phyloP scores from a whole-genome alignment of 495 filamentous ascomycete genomes.

The Pseudomonodictys pantanalensis region DNA sequence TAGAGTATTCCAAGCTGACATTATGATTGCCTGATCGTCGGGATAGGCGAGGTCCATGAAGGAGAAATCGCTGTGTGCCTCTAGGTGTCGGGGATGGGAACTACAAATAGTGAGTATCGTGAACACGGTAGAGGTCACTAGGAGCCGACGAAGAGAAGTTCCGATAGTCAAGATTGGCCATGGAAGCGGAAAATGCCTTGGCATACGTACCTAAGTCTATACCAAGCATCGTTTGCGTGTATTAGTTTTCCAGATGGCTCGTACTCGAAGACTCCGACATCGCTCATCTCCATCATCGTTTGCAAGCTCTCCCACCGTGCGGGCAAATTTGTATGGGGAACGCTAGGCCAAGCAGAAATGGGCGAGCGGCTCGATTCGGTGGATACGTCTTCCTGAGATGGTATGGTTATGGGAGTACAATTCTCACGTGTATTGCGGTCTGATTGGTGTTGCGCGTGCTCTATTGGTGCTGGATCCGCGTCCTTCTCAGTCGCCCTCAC shows the following conservation, averaged over 20 bases:
- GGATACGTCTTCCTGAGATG: too few species aligned
- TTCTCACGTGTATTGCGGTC: neutral
- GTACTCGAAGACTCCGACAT: constrained; percentile 9
- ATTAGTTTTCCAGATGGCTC: neutral
- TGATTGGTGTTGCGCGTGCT: too few species aligned
- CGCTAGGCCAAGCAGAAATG: too few species aligned
- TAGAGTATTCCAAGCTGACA: constrained; percentile 17
- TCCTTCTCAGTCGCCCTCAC: neutral
- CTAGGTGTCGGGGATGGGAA: neutral
- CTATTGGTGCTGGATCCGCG: too few species aligned
- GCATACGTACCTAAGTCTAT: neutral
- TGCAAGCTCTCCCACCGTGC: neutral
- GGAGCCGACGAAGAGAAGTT: too few species aligned
- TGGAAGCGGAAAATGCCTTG: too few species aligned
- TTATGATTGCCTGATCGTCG: neutral
- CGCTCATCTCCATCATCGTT: constrained; percentile 13
- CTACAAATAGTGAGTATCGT: neutral
- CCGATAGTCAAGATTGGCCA: too few species aligned
- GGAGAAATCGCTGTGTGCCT: neutral
- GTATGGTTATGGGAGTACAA: too few species aligned
- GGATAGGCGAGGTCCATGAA: constrained; percentile 11
- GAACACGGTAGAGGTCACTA: too few species aligned
- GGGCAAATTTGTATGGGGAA: neutral
- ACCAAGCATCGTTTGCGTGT: constrained; percentile 9
- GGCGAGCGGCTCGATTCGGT: too few species aligned